A percentile compares a stretch with the other conserved stretches of the same genome.
Conservation (phyloP, 768 basidiomycete genomes). For the Ramaria rubella region DNA sequence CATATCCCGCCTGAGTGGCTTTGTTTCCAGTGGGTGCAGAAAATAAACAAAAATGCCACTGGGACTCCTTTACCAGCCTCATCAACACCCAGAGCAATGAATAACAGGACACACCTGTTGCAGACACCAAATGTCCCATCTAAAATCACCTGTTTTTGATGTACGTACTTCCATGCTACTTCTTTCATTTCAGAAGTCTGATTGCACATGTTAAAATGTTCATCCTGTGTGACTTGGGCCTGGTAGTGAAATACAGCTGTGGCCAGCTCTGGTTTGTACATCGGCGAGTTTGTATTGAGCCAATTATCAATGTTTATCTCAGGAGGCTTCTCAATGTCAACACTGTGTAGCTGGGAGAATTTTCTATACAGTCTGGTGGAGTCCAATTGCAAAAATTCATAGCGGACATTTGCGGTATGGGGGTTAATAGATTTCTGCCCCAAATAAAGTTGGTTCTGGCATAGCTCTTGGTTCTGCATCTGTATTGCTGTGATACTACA, state of each 20-base stretch:
- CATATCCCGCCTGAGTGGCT: slow-evolving; percentile 9
- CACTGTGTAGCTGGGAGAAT: neutral
- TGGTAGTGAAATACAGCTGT: slow-evolving; percentile 24
- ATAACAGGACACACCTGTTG: slow-evolving; percentile 20
- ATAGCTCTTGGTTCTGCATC: slow-evolving; percentile 9
- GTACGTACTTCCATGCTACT: slow-evolving; percentile 16
- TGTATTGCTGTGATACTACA: slow-evolving; percentile 16
- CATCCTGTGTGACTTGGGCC: slow-evolving; percentile 15
- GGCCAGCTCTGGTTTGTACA: slow-evolving; percentile 14
- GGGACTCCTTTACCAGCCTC: slow-evolving; percentile 7
- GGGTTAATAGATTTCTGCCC: neutral
- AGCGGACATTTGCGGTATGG: slow-evolving; percentile 16
- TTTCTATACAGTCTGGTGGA: slow-evolving; percentile 11
- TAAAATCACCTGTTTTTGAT: no score
- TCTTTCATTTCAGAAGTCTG: slow-evolving; percentile 18
- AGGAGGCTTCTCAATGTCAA: neutral
- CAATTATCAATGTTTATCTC: no score
- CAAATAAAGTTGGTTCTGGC: neutral
- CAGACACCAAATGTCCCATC: slow-evolving; percentile 22
- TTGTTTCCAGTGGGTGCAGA: neutral
- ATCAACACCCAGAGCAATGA: slow-evolving; percentile 30
- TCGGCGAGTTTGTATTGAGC: slow-evolving; percentile 18
- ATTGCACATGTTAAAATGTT: slow-evolving; percentile 27
- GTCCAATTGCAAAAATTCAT: slow-evolving; percentile 13
- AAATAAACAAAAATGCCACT: slow-evolving; percentile 1